These are phyloP conservation scores for Yamadazyma oceani DNA, from an alignment of 1,139 yeast genomes.

Conservation along the genomic window DNA sequence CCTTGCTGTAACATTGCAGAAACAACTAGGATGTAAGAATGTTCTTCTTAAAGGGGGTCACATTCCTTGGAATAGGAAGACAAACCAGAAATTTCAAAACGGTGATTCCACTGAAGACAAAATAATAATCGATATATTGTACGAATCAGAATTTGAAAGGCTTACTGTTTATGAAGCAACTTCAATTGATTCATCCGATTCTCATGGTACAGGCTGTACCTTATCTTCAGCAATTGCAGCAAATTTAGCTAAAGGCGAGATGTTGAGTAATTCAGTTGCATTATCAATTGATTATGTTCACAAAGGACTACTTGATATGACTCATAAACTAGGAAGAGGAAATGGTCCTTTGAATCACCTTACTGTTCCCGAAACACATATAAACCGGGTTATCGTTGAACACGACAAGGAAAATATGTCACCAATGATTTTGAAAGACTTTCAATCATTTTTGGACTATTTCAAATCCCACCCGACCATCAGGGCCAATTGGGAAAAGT, in stretches of 20 bases:
- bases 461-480: constrained; percentile 58
- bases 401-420: background rate
- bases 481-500: constrained; percentile 54
- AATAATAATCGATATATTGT: constrained; percentile 60
- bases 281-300: constrained; percentile 67
- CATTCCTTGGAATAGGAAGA: constrained; percentile 45
- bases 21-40: constrained; percentile 45
- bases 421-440: background rate
- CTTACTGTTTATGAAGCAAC: constrained; percentile 50
- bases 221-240: constrained; percentile 81
- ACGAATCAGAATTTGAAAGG: constrained; percentile 39
- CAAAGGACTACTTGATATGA: constrained; percentile 50
- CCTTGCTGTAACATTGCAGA: constrained; percentile 46
- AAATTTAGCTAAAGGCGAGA: constrained; percentile 57
- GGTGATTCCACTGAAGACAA: constrained; percentile 17
- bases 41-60: constrained; percentile 86
- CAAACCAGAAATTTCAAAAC: constrained; percentile 18
- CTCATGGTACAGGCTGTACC: constrained; percentile 94
- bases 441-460: constrained; percentile 29
- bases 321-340: constrained; percentile 51
- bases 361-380: constrained; percentile 19
- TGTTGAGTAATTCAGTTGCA: constrained; percentile 50
- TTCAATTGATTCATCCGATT: constrained; percentile 50
- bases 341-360: constrained; percentile 75
- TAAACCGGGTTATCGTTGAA: constrained; percentile 5